Evolutionary conservation across 805 yeast genomes (phyloP), one percentile per base, ranked within the genome.

Genomic region (Ogataea degrootiae): DNA sequence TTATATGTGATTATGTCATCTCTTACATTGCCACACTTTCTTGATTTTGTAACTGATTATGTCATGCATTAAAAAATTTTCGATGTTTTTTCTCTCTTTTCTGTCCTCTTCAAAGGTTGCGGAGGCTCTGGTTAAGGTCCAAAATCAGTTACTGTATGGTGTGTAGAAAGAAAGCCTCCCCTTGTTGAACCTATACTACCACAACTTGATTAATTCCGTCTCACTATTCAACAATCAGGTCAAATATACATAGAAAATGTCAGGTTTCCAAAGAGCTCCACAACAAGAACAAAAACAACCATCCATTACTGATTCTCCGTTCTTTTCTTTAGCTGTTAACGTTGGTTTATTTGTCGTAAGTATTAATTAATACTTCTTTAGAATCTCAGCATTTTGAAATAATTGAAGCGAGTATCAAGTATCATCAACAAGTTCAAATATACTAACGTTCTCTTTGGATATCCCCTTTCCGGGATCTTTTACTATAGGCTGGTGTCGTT

Each of bases 321-420:
- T 74, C 15, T 85, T 73, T 71, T 81, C 88, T 48, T 71, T 85
- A 46, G 74, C 79, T 42, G 65, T 85, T 39, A 85, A 86, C 67
- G 79, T 77, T 49, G 74, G 73, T 37, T 72, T 85, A 51, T 86
- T 87, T 60, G 78, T 77, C 48, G 73, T 68, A 63, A 46, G 67
- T 63, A 34, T n/a, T 7, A 26, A 26, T 26, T 26, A 19, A 16
- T 12, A 8, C 7, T 19, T 19, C 21, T 19, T 19, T 19, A 19
- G 4, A 19, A 40, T 14, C 16, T 16, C 23, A 29, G 4, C n/a
- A 29, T 31, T 17, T 9, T 17, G 7, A 31, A 23, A 19, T 21
- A 17, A 12, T 5, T 19, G 21, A 19, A 19, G 21, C 4, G 21
- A 19, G 21, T 3, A 19, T 19, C 21, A 19, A 19, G 21, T 19